Evolutionary conservation across 1,139 yeast genomes (phyloP).

Genomic region (Scheffersomyces quercinus): DNA sequence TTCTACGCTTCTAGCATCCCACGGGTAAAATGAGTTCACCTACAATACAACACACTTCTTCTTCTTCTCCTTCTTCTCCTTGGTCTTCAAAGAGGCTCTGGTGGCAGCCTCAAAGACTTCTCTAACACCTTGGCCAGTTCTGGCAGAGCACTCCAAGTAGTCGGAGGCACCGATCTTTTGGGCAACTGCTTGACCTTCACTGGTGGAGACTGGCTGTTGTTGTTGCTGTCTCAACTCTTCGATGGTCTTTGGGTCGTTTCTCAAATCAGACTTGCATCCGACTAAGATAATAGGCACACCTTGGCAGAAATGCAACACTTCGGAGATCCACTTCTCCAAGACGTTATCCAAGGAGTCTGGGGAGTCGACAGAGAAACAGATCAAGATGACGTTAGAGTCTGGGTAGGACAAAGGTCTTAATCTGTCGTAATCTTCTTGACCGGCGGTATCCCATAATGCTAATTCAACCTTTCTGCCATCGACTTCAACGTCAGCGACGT

Average conservation of each 20-base stretch:
- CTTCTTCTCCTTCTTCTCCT: constrained; percentile 57
- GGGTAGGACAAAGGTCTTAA: constrained; percentile 92
- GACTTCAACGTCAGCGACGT: constrained; percentile 91
- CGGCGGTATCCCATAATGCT: constrained; percentile 98
- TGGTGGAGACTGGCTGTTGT: constrained; percentile 70
- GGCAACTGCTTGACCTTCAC: constrained; percentile 85
- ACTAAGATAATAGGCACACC: constrained; percentile 93
- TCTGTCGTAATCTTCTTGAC: constrained; percentile 96
- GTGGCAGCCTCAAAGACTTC: constrained; percentile 93
- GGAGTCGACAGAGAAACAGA: constrained; percentile 87
- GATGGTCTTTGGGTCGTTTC: constrained; percentile 77
- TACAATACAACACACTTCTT: constrained; percentile 61
- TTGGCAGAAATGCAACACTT: constrained; percentile 91
- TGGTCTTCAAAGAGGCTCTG: constrained; percentile 75
- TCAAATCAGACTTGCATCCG: constrained; percentile 88
- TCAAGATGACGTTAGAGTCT: constrained; percentile 87
- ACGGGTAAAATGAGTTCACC: constrained; percentile 7
- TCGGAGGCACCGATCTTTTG: constrained; percentile 83
- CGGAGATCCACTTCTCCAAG: constrained; percentile 93
- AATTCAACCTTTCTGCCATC: constrained; percentile 92
- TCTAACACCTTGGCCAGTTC: constrained; percentile 87
- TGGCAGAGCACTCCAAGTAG: constrained; percentile 92
- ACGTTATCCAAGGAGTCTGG: constrained; percentile 94
- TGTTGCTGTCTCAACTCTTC: constrained; percentile 75
- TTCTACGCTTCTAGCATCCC: background rate